Evolutionary conservation across 495 filamentous ascomycete species (phyloP).

Genomic region (Astrocystis sublimbata): DNA sequence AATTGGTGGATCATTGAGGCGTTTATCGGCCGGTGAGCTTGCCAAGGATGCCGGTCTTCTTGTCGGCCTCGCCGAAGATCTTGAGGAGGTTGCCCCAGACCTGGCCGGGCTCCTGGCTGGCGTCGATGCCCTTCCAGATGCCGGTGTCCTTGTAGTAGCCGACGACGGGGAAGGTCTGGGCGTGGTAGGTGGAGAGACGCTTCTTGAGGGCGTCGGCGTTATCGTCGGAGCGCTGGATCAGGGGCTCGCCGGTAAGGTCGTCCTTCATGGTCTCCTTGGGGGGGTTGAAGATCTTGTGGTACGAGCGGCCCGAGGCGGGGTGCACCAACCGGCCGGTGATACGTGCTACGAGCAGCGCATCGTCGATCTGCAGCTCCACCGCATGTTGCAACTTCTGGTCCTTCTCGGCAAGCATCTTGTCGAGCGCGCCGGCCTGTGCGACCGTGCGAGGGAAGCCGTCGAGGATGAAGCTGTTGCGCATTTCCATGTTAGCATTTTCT

Average conservation of each 20-base stretch:
- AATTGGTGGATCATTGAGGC: background rate
- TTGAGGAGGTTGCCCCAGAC: conserved; percentile 92
- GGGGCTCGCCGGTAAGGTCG: conserved; percentile 92
- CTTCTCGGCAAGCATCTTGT: conserved; percentile 78
- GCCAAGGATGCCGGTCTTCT: conserved; percentile 46
- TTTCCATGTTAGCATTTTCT: conserved; percentile 11
- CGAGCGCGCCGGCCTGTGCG: conserved; percentile 89
- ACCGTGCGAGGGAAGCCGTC: conserved; percentile 98
- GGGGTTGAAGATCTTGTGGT: conserved; percentile 99
- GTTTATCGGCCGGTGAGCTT: conserved; percentile 44
- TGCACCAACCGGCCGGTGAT: conserved; percentile 97
- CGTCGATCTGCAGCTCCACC: conserved; percentile 95
- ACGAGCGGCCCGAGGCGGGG: conserved; percentile 91
- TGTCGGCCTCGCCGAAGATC: conserved; percentile 71
- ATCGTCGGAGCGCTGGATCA: conserved; percentile 95
- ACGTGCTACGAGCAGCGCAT: conserved; percentile 85
- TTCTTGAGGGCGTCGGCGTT: conserved; percentile 98
- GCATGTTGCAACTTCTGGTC: conserved; percentile 86
- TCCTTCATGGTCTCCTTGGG: conserved; percentile 92
- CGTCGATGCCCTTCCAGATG: conserved; percentile 95
- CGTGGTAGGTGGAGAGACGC: conserved; percentile 89
- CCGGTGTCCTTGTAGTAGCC: conserved; percentile 95
- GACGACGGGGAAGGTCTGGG: conserved; percentile 89
- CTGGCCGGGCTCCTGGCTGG: conserved; percentile 91
- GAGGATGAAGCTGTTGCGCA: conserved; percentile 80